Conservation (phyloP, 1,284 basidiomycete genomes). For the Ganoderma sp. region DNA sequence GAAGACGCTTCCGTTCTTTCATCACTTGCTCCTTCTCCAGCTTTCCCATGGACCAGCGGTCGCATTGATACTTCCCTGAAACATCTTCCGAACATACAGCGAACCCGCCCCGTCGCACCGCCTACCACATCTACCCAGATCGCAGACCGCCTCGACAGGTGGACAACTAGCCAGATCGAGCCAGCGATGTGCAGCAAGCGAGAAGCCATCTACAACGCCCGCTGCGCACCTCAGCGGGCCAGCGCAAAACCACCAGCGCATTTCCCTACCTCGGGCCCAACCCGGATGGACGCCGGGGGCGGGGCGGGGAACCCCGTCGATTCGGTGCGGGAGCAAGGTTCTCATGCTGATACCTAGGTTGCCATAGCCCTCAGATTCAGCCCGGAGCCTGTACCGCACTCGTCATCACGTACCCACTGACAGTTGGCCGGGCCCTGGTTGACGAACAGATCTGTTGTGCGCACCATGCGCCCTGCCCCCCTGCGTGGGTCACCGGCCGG, state of each 20-base stretch:
- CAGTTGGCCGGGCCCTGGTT: constrained; percentile 16
- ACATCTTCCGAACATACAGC: constrained; percentile 8
- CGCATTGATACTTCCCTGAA: background rate
- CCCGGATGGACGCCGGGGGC: background rate
- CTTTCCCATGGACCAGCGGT: constrained; percentile 5
- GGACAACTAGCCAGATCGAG: background rate
- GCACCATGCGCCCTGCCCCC: constrained; percentile 8
- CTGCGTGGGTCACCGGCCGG: constrained; percentile 12
- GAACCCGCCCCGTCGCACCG: background rate
- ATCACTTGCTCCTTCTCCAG: background rate
- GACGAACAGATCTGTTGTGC: constrained; percentile 17
- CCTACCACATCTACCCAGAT: background rate
- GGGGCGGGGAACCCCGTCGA: background rate
- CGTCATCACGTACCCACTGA: constrained; percentile 13
- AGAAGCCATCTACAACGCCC: background rate
- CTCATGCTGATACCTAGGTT: constrained; percentile 18
- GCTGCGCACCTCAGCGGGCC: background rate
- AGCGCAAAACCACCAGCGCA: background rate
- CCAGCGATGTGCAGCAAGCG: background rate
- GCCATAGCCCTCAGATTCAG: constrained; percentile 16
- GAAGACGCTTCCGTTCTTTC: constrained; percentile 3
- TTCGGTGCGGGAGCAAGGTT: constrained; percentile 8
- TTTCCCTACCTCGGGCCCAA: background rate
- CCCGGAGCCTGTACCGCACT: constrained; percentile 14
- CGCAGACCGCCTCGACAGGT: background rate